Conservation (phyloP, 345 rosid species). For the Ailanthus altissimus region DNA sequence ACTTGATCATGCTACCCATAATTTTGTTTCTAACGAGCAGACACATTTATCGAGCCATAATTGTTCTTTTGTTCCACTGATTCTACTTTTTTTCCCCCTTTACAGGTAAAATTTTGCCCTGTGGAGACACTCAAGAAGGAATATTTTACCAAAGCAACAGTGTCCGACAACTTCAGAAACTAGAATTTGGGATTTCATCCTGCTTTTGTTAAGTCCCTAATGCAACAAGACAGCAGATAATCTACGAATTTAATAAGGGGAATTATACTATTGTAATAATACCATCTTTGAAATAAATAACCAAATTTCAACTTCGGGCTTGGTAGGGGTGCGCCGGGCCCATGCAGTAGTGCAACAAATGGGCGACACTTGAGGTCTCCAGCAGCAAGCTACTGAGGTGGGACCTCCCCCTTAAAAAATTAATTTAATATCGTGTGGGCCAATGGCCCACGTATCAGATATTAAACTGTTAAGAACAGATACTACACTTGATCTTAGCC, state of each 20-base stretch:
- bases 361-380: too few species aligned
- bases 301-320: too few species aligned
- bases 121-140: constrained; percentile 62
- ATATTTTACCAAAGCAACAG: constrained; percentile 76
- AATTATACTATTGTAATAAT: too few species aligned
- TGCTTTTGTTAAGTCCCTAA: background rate
- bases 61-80: too few species aligned
- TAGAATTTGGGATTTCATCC: constrained; percentile 38
- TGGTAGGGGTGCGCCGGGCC: too few species aligned
- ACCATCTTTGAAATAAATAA: too few species aligned
- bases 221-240: too few species aligned
- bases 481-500: constrained; percentile 53
- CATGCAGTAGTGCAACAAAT: too few species aligned
- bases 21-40: background rate
- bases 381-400: background rate
- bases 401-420: background rate
- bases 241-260: too few species aligned
- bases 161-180: constrained; percentile 57
- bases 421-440: constrained; percentile 20
- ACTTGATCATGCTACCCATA: constrained; percentile 7
- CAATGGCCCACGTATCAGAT: constrained; percentile 35
- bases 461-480: constrained; percentile 54
- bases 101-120: constrained; percentile 81
- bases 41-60: background rate
- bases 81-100: constrained; percentile 24